Percentiles rank a stretch among this genome's conserved stretches.
These are phyloP conservation scores for Cucurbita ficifolia DNA, from an alignment of 306 rosid genomes.

Conservation along the genomic window DNA sequence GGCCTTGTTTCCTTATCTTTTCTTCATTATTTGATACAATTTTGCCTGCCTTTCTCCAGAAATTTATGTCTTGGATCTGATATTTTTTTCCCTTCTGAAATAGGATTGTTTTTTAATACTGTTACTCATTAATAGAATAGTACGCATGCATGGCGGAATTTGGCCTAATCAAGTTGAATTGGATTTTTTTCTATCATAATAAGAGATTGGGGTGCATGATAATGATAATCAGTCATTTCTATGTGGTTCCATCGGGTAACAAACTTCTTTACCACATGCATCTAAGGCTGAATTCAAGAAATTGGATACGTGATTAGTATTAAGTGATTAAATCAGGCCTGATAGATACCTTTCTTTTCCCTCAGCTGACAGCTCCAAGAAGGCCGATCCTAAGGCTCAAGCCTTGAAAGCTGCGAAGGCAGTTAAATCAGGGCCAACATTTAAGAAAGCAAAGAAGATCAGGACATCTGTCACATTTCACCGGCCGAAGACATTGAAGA, in stretches of 20 bases:
- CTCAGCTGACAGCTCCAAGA: constrained; percentile 42
- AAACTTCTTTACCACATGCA: not conserved
- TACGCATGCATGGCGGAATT: not conserved
- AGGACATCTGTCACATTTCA: constrained; percentile 77
- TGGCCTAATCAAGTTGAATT: not conserved
- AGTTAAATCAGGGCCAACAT: constrained; percentile 52
- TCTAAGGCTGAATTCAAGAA: not conserved
- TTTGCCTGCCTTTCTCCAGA: not conserved
- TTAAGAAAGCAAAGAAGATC: constrained; percentile 70
- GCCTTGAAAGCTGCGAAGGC: constrained; percentile 94
- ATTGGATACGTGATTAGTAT: not conserved
- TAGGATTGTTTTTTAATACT: not conserved
- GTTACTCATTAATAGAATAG: not conserved
- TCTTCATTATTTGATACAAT: not conserved
- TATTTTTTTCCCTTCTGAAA: not conserved
- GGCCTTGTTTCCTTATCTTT: too few species aligned
- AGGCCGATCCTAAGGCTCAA: constrained; percentile 63
- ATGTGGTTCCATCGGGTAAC: not conserved
- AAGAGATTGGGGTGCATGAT: not conserved
- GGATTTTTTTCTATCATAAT: not conserved
- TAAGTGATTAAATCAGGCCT: not conserved
- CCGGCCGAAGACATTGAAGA: constrained; percentile 66
- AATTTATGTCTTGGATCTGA: not conserved
- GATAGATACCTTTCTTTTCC: not conserved
- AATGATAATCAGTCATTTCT: not conserved